phyloP scores from a whole-genome alignment of 805 yeast genomes.

The Cyberlindnera nakhonratchasimensis region DNA sequence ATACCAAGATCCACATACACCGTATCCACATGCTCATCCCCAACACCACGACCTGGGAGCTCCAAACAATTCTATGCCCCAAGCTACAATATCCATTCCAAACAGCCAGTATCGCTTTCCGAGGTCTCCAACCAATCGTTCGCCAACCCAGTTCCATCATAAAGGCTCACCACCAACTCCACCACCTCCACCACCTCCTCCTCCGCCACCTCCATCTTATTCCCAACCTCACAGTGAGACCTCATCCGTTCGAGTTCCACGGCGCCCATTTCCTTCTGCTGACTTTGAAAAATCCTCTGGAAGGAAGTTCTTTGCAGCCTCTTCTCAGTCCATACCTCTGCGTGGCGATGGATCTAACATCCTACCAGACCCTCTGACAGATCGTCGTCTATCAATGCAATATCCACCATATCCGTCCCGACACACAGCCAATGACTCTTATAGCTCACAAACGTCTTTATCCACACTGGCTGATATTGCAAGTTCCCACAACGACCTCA shows the following conservation, averaged over 20 bases:
- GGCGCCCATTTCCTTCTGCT: neutral
- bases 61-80: neutral
- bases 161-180: neutral
- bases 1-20: neutral
- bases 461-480: conserved; percentile 29
- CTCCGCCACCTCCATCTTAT: neutral
- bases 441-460: conserved; percentile 25
- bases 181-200: neutral
- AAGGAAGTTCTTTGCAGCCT: too few species aligned
- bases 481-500: neutral
- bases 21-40: neutral
- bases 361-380: neutral
- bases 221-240: neutral
- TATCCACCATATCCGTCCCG: conserved; percentile 14
- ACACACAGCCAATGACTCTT: conserved; percentile 19
- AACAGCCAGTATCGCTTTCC: neutral
- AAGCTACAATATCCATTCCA: neutral
- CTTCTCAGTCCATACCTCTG: too few species aligned
- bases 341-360: too few species aligned
- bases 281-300: too few species aligned
- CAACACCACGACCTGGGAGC: neutral
- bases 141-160: conserved; percentile 2
- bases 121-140: neutral
- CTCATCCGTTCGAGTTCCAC: neutral
- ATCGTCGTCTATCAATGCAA: conserved; percentile 16